Percentiles rank a stretch among this genome's conserved stretches.
Conservation (phyloP, 352 stramenopile genomes). For the Pythium sukuiense region DNA sequence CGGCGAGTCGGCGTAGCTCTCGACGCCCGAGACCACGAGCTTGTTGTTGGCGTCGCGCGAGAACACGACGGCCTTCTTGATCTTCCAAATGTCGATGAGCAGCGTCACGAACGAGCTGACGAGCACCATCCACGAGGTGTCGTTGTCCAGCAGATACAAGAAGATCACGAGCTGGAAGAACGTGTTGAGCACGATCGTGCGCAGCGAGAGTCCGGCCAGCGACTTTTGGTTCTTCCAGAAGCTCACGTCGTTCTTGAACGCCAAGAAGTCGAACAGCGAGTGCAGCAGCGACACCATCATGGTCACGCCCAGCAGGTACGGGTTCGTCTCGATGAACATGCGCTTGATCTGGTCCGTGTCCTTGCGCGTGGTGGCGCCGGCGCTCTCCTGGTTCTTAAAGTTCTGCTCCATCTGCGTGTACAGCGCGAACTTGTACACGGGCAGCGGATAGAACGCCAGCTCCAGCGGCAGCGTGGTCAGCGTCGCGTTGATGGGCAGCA, state of each 20-base stretch:
- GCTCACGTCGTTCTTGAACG: slow-evolving; percentile 98
- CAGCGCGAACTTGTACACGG: slow-evolving; percentile 91
- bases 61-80: slow-evolving; percentile 91
- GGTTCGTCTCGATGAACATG: slow-evolving; percentile 98
- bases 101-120: slow-evolving; percentile 76
- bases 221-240: slow-evolving; percentile 99
- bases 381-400: slow-evolving; percentile 90
- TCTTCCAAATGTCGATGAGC: slow-evolving; percentile 93
- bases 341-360: slow-evolving; percentile 94
- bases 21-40: slow-evolving; percentile 75
- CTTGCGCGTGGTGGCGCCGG: slow-evolving; percentile 87
- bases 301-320: slow-evolving; percentile 94
- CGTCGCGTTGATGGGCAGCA: slow-evolving; percentile 90
- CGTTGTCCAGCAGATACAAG: slow-evolving; percentile 97
- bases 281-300: slow-evolving; percentile 95
- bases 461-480: slow-evolving; percentile 77
- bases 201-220: slow-evolving; percentile 93
- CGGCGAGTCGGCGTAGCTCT: slow-evolving; percentile 81
- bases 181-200: slow-evolving; percentile 94
- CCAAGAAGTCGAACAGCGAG: slow-evolving; percentile 98
- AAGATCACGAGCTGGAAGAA: slow-evolving; percentile 98
- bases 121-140: slow-evolving; percentile 96
- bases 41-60: slow-evolving; percentile 79
- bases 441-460: slow-evolving; percentile 84
- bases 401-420: slow-evolving; percentile 93